Percentiles rank a stretch among this genome's conserved stretches.
phyloP scores from a whole-genome alignment of 495 filamentous ascomycete species.

The Aspergillus cristatus region DNA sequence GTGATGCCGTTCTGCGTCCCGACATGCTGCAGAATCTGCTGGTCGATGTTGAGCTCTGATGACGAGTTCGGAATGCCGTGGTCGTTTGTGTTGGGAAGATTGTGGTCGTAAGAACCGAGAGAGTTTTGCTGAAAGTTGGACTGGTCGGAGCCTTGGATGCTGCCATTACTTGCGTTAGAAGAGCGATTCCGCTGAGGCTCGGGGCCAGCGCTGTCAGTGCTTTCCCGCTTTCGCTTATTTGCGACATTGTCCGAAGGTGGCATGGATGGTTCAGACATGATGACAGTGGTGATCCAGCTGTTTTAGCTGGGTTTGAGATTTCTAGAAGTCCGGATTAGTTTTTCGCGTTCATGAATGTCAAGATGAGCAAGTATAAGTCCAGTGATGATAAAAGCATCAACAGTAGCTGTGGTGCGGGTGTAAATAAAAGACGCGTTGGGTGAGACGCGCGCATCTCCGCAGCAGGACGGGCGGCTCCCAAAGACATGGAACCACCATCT shows the following conservation, averaged over 20 bases:
- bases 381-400: too few relatives aligned
- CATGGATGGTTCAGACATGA: constrained; percentile 36
- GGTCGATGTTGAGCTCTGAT: constrained; percentile 38
- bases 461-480: too few relatives aligned
- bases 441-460: constrained; percentile 21
- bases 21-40: constrained; percentile 42
- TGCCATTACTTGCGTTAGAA: constrained; percentile 39
- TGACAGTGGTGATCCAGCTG: too few relatives aligned
- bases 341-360: too few relatives aligned
- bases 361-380: too few relatives aligned
- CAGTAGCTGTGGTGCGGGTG: too few relatives aligned
- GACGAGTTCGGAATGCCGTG: constrained; percentile 29
- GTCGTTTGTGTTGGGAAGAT: neutral
- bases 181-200: constrained; percentile 37
- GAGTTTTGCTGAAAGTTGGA: constrained; percentile 31
- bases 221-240: constrained; percentile 40
- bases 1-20: constrained; percentile 38
- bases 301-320: too few relatives aligned
- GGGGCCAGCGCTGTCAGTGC: constrained; percentile 33
- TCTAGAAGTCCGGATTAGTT: too few relatives aligned
- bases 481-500: too few relatives aligned
- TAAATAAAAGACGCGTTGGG: constrained; percentile 20
- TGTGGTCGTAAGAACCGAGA: constrained; percentile 27
- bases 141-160: constrained; percentile 28
- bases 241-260: constrained; percentile 26